These are phyloP conservation scores for Podospora sp. DNA, from an alignment of 495 filamentous ascomycete genomes.

Conservation along the genomic window DNA sequence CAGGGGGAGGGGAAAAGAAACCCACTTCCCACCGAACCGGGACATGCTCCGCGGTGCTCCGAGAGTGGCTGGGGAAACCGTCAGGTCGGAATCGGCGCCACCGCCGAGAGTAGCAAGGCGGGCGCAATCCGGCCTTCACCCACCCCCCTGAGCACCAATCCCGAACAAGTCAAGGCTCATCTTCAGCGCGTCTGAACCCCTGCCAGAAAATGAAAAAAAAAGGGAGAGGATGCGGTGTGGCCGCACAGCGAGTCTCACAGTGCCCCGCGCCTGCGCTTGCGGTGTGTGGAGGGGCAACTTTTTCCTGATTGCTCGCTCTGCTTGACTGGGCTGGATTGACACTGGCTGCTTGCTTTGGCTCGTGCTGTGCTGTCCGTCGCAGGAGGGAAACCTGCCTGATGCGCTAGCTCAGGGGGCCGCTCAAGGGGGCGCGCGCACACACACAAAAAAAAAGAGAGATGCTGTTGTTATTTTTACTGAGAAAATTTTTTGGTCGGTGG, in stretches of 20 bases:
- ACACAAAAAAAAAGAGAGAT: neutral
- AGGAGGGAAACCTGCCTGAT: neutral
- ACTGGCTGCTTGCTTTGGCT: no score
- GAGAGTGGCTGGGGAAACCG: slow-evolving; percentile 1
- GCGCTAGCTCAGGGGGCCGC: neutral
- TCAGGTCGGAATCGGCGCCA: slow-evolving; percentile 19
- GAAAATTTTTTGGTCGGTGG: neutral
- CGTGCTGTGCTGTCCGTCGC: no score
- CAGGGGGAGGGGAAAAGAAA: no score
- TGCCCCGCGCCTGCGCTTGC: neutral
- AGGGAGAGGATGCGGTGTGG: slow-evolving; percentile 11
- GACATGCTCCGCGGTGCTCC: neutral
- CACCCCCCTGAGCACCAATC: slow-evolving; percentile 1
- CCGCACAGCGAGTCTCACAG: neutral
- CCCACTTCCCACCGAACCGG: no score
- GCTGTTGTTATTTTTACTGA: neutral
- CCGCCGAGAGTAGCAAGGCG: slow-evolving; percentile 10
- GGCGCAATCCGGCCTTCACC: neutral
- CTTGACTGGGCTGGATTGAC: neutral
- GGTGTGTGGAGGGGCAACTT: neutral
- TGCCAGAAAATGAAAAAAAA: neutral
- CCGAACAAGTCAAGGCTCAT: neutral
- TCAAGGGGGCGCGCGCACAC: neutral
- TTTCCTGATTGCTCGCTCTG: neutral
- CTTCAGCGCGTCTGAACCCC: neutral